Percentiles rank a stretch among this genome's conserved stretches.
Conservation (phyloP, 1,284 basidiomycete species). For the Vanrija humicola region DNA sequence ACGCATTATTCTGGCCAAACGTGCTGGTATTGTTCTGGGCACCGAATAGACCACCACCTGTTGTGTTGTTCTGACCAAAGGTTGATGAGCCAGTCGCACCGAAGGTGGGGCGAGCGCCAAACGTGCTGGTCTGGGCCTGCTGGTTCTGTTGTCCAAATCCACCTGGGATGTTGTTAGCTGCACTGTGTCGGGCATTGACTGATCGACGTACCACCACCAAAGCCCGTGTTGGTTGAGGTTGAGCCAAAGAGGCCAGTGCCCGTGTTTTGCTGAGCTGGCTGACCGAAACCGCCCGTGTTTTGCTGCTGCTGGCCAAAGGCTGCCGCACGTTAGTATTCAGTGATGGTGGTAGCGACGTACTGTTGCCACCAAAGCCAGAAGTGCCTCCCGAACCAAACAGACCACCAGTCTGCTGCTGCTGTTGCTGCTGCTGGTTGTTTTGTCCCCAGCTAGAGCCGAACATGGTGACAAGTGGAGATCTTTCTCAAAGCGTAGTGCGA, state of each 20-base stretch:
- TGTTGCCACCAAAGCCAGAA: slow-evolving; percentile 23
- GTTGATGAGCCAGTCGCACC: slow-evolving; percentile 41
- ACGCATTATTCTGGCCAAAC: background rate
- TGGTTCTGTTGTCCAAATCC: slow-evolving; percentile 15
- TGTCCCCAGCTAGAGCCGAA: slow-evolving; percentile 47
- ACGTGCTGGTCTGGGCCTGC: slow-evolving; percentile 24
- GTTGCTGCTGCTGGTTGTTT: slow-evolving; percentile 35
- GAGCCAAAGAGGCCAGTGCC: slow-evolving; percentile 49
- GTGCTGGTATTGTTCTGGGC: slow-evolving; percentile 8
- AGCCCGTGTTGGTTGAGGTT: slow-evolving; percentile 32
- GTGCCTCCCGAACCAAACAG: slow-evolving; percentile 28
- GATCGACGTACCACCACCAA: slow-evolving; percentile 18
- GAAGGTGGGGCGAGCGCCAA: slow-evolving; percentile 37
- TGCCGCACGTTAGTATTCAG: background rate
- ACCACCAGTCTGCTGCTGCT: slow-evolving; percentile 50
- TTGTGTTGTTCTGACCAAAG: slow-evolving; percentile 31
- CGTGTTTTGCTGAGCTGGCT: slow-evolving; percentile 57
- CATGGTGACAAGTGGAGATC: slow-evolving; percentile 19
- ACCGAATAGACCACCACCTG: slow-evolving; percentile 35
- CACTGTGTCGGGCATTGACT: background rate
- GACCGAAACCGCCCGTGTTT: slow-evolving; percentile 49
- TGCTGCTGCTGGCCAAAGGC: slow-evolving; percentile 50
- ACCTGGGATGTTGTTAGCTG: slow-evolving; percentile 1
- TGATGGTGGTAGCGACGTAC: background rate
- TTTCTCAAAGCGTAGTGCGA: too few species aligned